A percentile compares a stretch with the other conserved stretches of the same genome.
phyloP scores from a whole-genome alignment of 1,284 basidiomycete species.

The Paramarasmius palmivorus region DNA sequence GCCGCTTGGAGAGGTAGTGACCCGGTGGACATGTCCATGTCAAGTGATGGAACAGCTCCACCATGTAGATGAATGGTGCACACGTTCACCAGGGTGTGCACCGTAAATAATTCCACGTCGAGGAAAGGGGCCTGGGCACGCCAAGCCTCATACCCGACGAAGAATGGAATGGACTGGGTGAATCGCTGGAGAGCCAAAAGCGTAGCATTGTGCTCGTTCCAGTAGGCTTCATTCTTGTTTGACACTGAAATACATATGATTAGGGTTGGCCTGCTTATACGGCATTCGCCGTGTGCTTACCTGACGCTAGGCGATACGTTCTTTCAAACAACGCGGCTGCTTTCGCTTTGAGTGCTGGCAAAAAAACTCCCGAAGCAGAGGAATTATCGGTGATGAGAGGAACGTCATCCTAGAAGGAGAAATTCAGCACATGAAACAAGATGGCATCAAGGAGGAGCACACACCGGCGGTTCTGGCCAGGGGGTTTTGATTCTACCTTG shows the following conservation, averaged over 20 bases:
- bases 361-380: constrained; percentile 22
- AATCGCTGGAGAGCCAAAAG: constrained; percentile 46
- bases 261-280: constrained; percentile 15
- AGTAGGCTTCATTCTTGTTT: constrained; percentile 30
- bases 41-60: constrained; percentile 26
- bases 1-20: constrained; percentile 37
- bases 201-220: constrained; percentile 38
- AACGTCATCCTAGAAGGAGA: neutral
- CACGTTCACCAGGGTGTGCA: constrained; percentile 52
- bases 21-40: constrained; percentile 28
- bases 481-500: constrained; percentile 52
- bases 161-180: constrained; percentile 38
- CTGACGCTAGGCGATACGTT: constrained; percentile 43
- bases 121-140: constrained; percentile 30
- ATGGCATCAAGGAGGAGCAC: constrained; percentile 5
- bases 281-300: constrained; percentile 28
- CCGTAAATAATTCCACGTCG: constrained; percentile 46
- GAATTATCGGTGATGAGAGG: constrained; percentile 13
- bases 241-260: constrained; percentile 16
- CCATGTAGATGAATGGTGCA: constrained; percentile 52
- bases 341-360: constrained; percentile 44
- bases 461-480: constrained; percentile 39
- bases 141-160: constrained; percentile 34
- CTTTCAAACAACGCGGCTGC: constrained; percentile 52
- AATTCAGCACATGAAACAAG: neutral